Conservation (phyloP, 768 basidiomycete species). For the Podaxis sp. region DNA sequence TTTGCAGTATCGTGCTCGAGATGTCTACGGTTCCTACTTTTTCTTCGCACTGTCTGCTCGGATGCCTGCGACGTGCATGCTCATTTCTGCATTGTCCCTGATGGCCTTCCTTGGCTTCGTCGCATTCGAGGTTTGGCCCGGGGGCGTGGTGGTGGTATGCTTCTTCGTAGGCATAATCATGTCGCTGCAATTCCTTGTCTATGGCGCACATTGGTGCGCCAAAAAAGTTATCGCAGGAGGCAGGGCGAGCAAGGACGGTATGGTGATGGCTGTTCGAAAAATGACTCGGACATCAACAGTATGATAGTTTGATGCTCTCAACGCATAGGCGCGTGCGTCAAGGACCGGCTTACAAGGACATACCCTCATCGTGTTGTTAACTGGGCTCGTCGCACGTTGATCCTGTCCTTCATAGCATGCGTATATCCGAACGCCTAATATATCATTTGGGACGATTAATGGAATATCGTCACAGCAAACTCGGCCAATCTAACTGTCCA, state of each 20-base stretch:
- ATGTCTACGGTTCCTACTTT: constrained; percentile 58
- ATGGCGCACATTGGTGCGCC: constrained; percentile 40
- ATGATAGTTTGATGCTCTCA: neutral
- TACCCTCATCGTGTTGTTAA: neutral
- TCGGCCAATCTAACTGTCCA: too few relatives aligned
- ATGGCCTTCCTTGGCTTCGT: constrained; percentile 60
- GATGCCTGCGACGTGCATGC: constrained; percentile 60
- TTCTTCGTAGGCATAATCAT: constrained; percentile 57
- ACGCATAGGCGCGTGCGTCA: neutral
- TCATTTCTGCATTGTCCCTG: constrained; percentile 52
- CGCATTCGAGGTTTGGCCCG: constrained; percentile 63
- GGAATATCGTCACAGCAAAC: too few relatives aligned
- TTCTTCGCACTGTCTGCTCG: constrained; percentile 71
- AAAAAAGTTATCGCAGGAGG: constrained; percentile 24
- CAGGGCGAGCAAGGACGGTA: constrained; percentile 20
- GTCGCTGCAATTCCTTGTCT: constrained; percentile 66
- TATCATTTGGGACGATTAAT: too few relatives aligned
- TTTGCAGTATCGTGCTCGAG: constrained; percentile 44
- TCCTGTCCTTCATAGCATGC: too few relatives aligned
- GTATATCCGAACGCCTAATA: too few relatives aligned
- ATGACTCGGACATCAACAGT: constrained; percentile 14
- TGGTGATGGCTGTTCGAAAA: constrained; percentile 21
- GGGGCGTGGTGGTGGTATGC: constrained; percentile 57
- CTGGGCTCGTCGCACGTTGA: too few relatives aligned
- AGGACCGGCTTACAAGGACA: neutral